A percentile compares a stretch with the other conserved stretches of the same genome.
phyloP scores from a whole-genome alignment of 192 early-diverging fungal species.

The Coemansia sp. region DNA sequence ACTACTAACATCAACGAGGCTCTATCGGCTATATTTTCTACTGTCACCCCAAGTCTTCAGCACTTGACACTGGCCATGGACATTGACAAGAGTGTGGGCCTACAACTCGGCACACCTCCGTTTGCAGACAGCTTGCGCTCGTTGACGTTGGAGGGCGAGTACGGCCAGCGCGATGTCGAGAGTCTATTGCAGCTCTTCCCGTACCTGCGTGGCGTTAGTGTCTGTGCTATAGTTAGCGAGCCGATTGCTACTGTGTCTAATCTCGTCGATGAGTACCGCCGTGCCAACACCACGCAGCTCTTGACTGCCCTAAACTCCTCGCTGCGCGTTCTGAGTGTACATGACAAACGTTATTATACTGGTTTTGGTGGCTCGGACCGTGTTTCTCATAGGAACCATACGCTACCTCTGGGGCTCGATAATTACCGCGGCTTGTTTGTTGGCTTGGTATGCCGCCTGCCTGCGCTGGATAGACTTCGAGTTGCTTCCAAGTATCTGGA shows the following conservation, averaged over 20 bases:
- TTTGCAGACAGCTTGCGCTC: constrained; percentile 10
- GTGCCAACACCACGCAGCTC: neutral
- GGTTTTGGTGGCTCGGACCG: neutral
- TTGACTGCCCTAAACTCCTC: neutral
- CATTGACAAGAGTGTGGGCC: neutral
- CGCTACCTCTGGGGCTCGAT: neutral
- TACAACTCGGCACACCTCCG: neutral
- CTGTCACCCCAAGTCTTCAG: neutral
- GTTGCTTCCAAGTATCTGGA: neutral
- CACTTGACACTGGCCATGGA: constrained; percentile 11
- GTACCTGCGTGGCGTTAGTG: neutral
- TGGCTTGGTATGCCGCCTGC: neutral
- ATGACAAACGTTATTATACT: neutral
- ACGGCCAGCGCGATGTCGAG: neutral
- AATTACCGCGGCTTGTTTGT: neutral
- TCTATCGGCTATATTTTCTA: neutral
- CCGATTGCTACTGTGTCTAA: neutral
- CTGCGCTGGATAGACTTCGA: neutral
- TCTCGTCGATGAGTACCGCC: neutral
- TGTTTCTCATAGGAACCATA: neutral
- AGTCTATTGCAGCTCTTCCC: constrained; percentile 5
- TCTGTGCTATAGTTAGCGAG: neutral
- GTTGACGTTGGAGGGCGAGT: neutral
- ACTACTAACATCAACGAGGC: neutral
- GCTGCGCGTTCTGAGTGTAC: neutral